Percentiles rank a stretch among this genome's conserved stretches.
Evolutionary conservation across 2,329 filamentous ascomycete species (phyloP).

Genomic region (Epichloe sylvatica): DNA sequence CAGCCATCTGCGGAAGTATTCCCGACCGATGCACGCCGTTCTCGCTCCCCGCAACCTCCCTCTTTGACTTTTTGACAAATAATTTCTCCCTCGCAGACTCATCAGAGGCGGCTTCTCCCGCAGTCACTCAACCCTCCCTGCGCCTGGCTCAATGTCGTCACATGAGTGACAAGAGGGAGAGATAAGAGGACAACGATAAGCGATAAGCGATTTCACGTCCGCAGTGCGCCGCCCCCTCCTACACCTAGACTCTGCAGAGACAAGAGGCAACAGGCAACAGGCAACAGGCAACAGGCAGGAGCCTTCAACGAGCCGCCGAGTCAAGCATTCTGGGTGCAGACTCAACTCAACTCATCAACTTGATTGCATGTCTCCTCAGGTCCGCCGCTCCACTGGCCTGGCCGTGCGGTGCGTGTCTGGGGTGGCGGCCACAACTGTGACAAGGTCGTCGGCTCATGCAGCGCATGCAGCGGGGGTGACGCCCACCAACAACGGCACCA

Average conservation of each 20-base stretch:
- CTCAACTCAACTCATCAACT: not conserved
- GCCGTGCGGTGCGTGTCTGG: constrained; percentile 9
- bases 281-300: too few species aligned
- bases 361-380: constrained; percentile 18
- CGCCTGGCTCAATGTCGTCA: not conserved
- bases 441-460: not conserved
- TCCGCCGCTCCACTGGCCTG: constrained; percentile 18
- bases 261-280: too few species aligned
- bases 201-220: too few species aligned
- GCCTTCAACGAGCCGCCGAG: not conserved
- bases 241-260: too few species aligned
- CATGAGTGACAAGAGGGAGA: not conserved
- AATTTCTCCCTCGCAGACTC: not conserved
- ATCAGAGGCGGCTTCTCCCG: too few species aligned
- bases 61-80: not conserved
- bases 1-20: not conserved
- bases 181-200: too few species aligned
- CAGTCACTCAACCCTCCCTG: not conserved
- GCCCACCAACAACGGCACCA: not conserved
- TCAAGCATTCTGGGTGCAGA: not conserved
- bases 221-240: too few species aligned
- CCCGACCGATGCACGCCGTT: constrained; percentile 1
- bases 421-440: not conserved
- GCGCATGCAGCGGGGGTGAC: too few species aligned
- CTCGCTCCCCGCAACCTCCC: constrained; percentile 1